A percentile compares a stretch with the other conserved stretches of the same genome.
These are phyloP conservation scores for Exophiala xenobiotica DNA, from an alignment of 2,329 filamentous ascomycete genomes.

Conservation along the genomic window DNA sequence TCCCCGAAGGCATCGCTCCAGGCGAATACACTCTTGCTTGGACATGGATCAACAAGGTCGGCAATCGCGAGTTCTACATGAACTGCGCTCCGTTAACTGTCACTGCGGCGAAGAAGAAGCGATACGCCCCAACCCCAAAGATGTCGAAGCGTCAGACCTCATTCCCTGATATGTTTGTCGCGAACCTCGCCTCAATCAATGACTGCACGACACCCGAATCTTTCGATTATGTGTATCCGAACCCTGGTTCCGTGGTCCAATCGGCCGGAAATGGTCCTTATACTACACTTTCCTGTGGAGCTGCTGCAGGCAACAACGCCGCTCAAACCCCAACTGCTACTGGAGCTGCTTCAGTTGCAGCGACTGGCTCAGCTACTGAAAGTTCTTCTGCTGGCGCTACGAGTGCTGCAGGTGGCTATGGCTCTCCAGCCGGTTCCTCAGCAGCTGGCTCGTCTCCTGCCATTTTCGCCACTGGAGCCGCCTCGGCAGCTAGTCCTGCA, in stretches of 20 bases:
- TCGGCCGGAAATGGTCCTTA: slow-evolving; percentile 25
- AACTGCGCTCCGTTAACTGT: slow-evolving; percentile 80
- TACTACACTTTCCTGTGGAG: slow-evolving; percentile 23
- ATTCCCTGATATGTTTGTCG: slow-evolving; percentile 73
- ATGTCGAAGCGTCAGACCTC: slow-evolving; percentile 37
- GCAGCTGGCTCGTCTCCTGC: no score
- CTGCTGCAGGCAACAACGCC: slow-evolving; percentile 27
- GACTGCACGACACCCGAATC: slow-evolving; percentile 56
- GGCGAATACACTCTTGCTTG: slow-evolving; percentile 82
- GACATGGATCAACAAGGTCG: slow-evolving; percentile 92
- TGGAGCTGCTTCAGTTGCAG: not conserved
- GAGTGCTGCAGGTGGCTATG: no score
- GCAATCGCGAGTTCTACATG: slow-evolving; percentile 97
- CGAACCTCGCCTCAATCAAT: slow-evolving; percentile 60
- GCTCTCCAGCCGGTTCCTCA: no score
- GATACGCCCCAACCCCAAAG: slow-evolving; percentile 32
- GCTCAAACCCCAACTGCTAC: slow-evolving; percentile 19
- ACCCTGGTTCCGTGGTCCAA: slow-evolving; percentile 62
- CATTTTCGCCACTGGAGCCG: no score
- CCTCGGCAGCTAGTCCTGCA: no score
- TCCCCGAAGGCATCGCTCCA: slow-evolving; percentile 69
- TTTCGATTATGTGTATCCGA: slow-evolving; percentile 64
- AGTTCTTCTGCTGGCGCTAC: no score
- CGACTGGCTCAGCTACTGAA: not conserved
- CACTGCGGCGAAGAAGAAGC: slow-evolving; percentile 51